Evolutionary conservation across 352 stramenopile species (phyloP), one percentile per base, ranked within the genome.

Genomic region (Paralagenidium karlingii): DNA sequence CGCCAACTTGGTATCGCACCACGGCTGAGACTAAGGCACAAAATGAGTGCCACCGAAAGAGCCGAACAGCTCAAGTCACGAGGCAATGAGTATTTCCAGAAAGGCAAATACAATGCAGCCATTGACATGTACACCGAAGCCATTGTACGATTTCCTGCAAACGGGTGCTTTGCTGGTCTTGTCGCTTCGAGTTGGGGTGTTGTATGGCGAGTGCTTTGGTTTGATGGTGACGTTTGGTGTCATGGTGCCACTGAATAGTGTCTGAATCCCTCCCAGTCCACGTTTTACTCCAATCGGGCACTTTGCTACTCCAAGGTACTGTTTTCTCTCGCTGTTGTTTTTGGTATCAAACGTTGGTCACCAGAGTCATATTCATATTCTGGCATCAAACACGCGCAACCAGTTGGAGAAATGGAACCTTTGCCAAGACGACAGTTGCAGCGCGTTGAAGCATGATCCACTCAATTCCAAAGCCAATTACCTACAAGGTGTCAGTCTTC

Each of bases 111-210:
- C 51, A 43, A 51, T 22, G 71, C 76, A 11, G 76, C 76, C 40
- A 80, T 89, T 43, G 76, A 89, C 58, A 83, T 82, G 67, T 89
- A 89, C 53, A 89, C 76, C 3, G 70, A 86, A 44, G 76, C 76
- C 13, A 89, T 89, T 44, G 76, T 82, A 63, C 47, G 55, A 64
- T 12, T 11, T 2, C 28, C 26, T 26, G n/a, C n/a, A n/a, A n/a
- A n/a, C n/a, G n/a, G n/a, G n/a, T n/a, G n/a, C n/a, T n/a, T n/a
- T 13, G 10, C 34, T n/a, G n/a, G n/a, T n/a, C n/a, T n/a, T n/a
- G n/a, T n/a, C n/a, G n/a, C n/a, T n/a, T n/a, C 16, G 13, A 16
- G 28, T 33, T 33, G 13, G 28, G 16, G 13, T 33, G 13, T 33
- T 33, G 28, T 33, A 13, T 33, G 28, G 16, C 13, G 13, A 13